Conservation (phyloP, 2,329 filamentous ascomycete genomes). For the Microdochium bolleyi region DNA sequence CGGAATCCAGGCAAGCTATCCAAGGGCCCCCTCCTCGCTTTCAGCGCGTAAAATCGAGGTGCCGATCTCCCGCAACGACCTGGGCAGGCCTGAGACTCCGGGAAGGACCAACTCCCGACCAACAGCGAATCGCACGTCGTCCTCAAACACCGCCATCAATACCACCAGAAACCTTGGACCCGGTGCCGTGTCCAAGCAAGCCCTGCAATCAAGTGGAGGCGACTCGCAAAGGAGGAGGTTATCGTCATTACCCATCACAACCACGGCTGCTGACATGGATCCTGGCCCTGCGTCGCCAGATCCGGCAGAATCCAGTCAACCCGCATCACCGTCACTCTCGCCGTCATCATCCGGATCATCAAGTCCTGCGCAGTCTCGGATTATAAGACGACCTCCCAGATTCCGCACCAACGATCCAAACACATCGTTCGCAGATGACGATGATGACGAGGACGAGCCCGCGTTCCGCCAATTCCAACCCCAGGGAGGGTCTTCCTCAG, state of each 20-base stretch:
- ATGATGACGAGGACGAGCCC: conserved; percentile 49
- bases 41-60: conserved; percentile 48
- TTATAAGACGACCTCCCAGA: conserved; percentile 50
- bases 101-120: conserved; percentile 33
- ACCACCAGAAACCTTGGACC: conserved; percentile 24
- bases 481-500: conserved; percentile 7
- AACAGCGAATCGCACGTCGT: conserved; percentile 38
- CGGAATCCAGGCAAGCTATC: conserved; percentile 13
- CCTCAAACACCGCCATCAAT: conserved; percentile 33
- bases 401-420: conserved; percentile 31
- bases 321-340: conserved; percentile 22
- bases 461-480: conserved; percentile 36
- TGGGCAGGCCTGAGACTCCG: conserved; percentile 32
- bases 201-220: conserved; percentile 17
- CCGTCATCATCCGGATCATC: conserved; percentile 29
- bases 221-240: conserved; percentile 30
- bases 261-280: conserved; percentile 23
- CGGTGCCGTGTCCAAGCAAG: conserved; percentile 11
- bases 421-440: conserved; percentile 36
- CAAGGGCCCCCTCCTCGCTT: conserved; percentile 42
- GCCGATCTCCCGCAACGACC: conserved; percentile 41
- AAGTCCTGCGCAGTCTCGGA: conserved; percentile 48
- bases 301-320: conserved; percentile 27
- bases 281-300: conserved; percentile 33
- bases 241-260: conserved; percentile 34